phyloP scores from a whole-genome alignment of 768 basidiomycete species.

The Mycena polygramma region DNA sequence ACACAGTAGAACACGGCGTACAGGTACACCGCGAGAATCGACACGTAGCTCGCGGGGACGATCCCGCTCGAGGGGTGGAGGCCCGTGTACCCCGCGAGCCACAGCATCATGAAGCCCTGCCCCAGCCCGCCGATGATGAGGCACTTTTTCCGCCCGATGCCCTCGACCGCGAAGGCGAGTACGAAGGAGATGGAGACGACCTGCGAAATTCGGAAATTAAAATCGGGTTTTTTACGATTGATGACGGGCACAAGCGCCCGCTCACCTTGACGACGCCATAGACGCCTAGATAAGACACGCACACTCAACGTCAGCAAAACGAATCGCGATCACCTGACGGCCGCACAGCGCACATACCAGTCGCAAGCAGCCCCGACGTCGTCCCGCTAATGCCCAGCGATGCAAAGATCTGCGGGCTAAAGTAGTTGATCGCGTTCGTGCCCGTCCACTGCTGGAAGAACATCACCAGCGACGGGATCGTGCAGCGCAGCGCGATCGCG shows the following conservation, averaged over 20 bases:
- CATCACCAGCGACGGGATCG: slow-evolving; percentile 61
- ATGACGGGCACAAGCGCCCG: slow-evolving; percentile 26
- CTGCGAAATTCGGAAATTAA: no score
- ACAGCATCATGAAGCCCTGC: slow-evolving; percentile 62
- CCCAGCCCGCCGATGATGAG: slow-evolving; percentile 64
- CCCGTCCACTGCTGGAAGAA: slow-evolving; percentile 66
- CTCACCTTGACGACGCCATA: slow-evolving; percentile 54
- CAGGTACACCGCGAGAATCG: slow-evolving; percentile 60
- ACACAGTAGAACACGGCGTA: slow-evolving; percentile 64
- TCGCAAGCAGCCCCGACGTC: slow-evolving; percentile 61
- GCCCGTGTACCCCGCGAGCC: slow-evolving; percentile 58
- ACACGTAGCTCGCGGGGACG: slow-evolving; percentile 58
- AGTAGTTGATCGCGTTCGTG: slow-evolving; percentile 70
- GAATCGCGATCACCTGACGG: slow-evolving; percentile 25
- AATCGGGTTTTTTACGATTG: no score
- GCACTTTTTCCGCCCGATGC: slow-evolving; percentile 62
- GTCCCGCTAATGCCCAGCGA: slow-evolving; percentile 61
- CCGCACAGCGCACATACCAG: slow-evolving; percentile 48
- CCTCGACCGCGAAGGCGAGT: slow-evolving; percentile 62
- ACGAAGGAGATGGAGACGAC: slow-evolving; percentile 54
- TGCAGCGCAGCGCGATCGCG: slow-evolving; percentile 54
- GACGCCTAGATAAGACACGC: slow-evolving; percentile 41
- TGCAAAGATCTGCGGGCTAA: slow-evolving; percentile 64
- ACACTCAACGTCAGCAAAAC: background rate
- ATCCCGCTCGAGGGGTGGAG: slow-evolving; percentile 48